Base-by-base conservation (phyloP, 345 rosid species). In the Citrus maxima region DNA sequence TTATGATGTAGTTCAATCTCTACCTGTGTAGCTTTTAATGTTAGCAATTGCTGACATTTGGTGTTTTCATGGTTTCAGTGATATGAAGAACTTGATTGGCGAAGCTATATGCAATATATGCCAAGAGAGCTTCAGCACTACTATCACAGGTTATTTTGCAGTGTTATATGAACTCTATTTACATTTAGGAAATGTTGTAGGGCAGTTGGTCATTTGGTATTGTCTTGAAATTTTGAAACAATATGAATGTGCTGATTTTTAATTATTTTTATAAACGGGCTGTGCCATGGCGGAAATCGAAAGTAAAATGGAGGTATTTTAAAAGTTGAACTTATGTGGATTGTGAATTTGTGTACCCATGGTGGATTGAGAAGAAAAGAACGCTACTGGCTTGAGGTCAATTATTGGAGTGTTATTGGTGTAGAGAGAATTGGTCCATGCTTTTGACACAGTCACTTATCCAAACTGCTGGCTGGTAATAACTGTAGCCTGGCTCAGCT, bases 61-160 rank as follows among this genome's bases (percentile, higher is more conserved):
- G 30, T 16, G 4, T 56, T 37, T 73, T 24, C 51, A 18, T 74
- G 64, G 73, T 64, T 80, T n/a, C 90, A 97, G 99, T 76, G 97
- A 93, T 78, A 93, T 94, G 98, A 97, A 97, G 88, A 84, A 85
- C 79, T 79, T 94, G 83, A 87, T 92, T 46, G 99, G 98, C 38
- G 90, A 82, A 56, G 99, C 99, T 70, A 30, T 80, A 1, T 94
- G 99, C 58, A 76, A 91, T 76, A 97, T 97, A 66, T 94, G 99
- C 81, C 93, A 90, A 37, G 99, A 97, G 86, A 89, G 85, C 70
- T 97, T 92, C 79, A 93, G 94, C 88, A 94, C 95, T 34, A 78
- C 94, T 32, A 84, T 94, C 82, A 93, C 98, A 82, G 98, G 99
- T 96, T 96, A 69, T 72, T 68, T 61, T 76, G 21, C 4, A 28